A percentile compares a stretch with the other conserved stretches of the same genome.
Conservation (phyloP, 352 stramenopile genomes). For the Nothophytophthora sp. region DNA sequence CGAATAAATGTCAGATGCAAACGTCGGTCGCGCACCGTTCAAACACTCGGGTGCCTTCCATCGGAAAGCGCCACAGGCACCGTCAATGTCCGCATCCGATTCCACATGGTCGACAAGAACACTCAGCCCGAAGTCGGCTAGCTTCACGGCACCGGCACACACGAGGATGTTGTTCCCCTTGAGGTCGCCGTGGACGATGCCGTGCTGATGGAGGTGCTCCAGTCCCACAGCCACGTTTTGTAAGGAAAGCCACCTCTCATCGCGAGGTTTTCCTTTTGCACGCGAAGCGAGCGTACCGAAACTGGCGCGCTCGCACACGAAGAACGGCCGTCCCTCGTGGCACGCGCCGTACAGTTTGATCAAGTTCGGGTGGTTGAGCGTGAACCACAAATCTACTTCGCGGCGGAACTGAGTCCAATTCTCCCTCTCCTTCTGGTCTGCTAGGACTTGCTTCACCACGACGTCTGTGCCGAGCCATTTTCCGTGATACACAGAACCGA, state of each 20-base stretch:
- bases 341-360: constrained; percentile 10
- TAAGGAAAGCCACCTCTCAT: not conserved
- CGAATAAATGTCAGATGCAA: constrained; percentile 5
- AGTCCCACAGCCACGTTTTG: not conserved
- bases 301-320: not conserved
- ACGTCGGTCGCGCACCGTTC: not conserved
- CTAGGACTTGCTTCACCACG: constrained; percentile 1
- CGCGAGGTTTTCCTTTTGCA: not conserved
- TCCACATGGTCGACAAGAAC: not conserved
- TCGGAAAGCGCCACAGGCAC: not conserved
- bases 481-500: not conserved
- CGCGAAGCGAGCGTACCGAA: not conserved
- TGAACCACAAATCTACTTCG: constrained; percentile 5
- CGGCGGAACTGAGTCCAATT: not conserved
- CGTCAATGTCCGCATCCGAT: not conserved
- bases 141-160: not conserved
- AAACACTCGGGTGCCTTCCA: constrained; percentile 3
- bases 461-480: constrained; percentile 6
- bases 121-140: constrained; percentile 6
- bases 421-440: not conserved
- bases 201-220: constrained; percentile 4
- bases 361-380: not conserved
- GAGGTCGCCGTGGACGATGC: constrained; percentile 3
- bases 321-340: constrained; percentile 1
- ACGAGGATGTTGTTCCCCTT: constrained; percentile 7